Conservation (phyloP, 768 basidiomycete genomes). For the Ramaria rubella region DNA sequence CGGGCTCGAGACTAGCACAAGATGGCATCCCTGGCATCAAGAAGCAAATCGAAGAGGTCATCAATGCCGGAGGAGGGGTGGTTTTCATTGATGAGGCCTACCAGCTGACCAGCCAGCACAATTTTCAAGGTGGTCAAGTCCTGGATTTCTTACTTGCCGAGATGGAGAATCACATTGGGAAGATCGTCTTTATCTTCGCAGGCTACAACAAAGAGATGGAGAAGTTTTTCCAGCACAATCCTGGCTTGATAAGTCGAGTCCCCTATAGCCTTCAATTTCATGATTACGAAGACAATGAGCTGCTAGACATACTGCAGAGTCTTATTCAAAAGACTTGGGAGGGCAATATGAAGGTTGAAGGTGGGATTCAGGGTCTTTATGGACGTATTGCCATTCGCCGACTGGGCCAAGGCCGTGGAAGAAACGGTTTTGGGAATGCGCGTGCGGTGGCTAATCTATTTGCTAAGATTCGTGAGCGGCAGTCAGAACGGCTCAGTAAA, state of each 20-base stretch:
- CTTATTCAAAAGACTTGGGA: conserved; percentile 39
- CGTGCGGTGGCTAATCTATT: conserved; percentile 51
- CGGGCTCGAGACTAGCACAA: conserved; percentile 50
- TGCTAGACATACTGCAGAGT: conserved; percentile 48
- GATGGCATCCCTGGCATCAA: conserved; percentile 50
- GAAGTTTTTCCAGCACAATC: conserved; percentile 70
- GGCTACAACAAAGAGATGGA: conserved; percentile 72
- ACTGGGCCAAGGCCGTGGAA: conserved; percentile 53
- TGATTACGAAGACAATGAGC: conserved; percentile 54
- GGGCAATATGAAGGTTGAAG: conserved; percentile 48
- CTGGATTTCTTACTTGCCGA: conserved; percentile 67
- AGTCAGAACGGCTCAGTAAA: conserved; percentile 43
- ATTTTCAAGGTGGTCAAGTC: conserved; percentile 46
- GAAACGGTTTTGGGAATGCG: conserved; percentile 61
- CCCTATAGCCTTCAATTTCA: conserved; percentile 52
- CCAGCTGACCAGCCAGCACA: conserved; percentile 47
- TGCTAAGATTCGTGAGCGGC: conserved; percentile 40
- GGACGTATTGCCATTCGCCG: conserved; percentile 51
- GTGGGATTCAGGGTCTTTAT: conserved; percentile 46
- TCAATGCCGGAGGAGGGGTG: conserved; percentile 52
- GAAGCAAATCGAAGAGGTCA: conserved; percentile 40
- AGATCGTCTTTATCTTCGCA: conserved; percentile 60
- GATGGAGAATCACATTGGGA: conserved; percentile 66
- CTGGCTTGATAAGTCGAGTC: conserved; percentile 61
- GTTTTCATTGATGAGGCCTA: conserved; percentile 73